Conservation (phyloP, 768 basidiomycete genomes). For the Paxillus involutus region DNA sequence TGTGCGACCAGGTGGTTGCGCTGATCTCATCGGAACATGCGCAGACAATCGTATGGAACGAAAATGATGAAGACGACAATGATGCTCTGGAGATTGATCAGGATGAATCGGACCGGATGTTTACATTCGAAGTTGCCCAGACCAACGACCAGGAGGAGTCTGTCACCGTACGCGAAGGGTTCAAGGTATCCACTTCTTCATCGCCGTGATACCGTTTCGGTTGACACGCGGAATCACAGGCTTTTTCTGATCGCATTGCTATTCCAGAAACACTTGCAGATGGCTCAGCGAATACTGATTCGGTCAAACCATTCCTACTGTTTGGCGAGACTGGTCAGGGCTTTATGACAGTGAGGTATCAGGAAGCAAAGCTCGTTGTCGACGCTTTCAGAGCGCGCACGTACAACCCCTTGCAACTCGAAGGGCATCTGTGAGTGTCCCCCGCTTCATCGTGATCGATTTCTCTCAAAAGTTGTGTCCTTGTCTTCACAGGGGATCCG, state of each 20-base stretch:
- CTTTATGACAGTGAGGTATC: conserved; percentile 35
- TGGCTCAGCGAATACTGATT: conserved; percentile 1
- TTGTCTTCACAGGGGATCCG: conserved; percentile 14
- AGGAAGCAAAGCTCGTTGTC: conserved; percentile 2
- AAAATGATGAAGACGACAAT: conserved; percentile 24
- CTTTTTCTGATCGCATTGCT: conserved; percentile 10
- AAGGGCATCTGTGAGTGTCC: conserved; percentile 16
- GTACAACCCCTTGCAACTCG: conserved; percentile 13
- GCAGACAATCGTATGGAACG: conserved; percentile 42
- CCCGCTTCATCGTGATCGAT: background rate
- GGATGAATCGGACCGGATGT: conserved; percentile 47
- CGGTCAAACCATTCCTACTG: conserved; percentile 30
- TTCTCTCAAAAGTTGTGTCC: background rate
- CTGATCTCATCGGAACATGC: conserved; percentile 51
- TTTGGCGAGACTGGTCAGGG: conserved; percentile 42
- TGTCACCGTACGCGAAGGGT: conserved; percentile 43
- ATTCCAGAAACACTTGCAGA: conserved; percentile 8
- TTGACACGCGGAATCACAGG: conserved; percentile 3
- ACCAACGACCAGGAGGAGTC: conserved; percentile 56
- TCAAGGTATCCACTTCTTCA: conserved; percentile 35
- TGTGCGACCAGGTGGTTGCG: conserved; percentile 54
- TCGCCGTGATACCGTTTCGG: too few relatives aligned
- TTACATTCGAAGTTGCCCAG: conserved; percentile 53
- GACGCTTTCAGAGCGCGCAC: background rate
- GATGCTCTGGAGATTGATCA: conserved; percentile 32